These are phyloP conservation scores for Fusarium temperatum DNA, from an alignment of 2,329 filamentous ascomycete genomes.

Conservation along the genomic window DNA sequence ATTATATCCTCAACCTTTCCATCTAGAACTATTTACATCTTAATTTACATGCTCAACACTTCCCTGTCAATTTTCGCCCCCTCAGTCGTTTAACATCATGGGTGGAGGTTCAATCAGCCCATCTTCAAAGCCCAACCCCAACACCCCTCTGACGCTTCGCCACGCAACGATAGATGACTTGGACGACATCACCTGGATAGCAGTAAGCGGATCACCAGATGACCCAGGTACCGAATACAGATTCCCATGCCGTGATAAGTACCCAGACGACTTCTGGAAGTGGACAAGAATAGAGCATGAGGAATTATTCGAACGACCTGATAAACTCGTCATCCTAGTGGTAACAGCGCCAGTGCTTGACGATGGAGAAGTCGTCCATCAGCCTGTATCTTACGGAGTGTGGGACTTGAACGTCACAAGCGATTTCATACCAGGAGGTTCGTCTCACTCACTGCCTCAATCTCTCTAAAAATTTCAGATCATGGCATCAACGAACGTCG, in stretches of 20 bases:
- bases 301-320: neutral
- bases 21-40: neutral
- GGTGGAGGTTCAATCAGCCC: neutral
- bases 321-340: neutral
- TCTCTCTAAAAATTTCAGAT: neutral
- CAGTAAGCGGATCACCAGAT: neutral
- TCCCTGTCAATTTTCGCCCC: fast-evolving
- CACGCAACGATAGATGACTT: neutral
- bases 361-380: neutral
- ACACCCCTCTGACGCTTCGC: neutral
- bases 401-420: neutral
- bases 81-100: neutral
- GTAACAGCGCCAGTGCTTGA: neutral
- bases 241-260: neutral
- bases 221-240: neutral
- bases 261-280: neutral
- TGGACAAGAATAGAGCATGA: constrained; percentile 16
- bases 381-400: neutral
- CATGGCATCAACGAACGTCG: constrained; percentile 4
- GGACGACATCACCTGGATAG: neutral
- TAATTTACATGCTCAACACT: fast-evolving
- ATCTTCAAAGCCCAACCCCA: neutral
- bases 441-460: fast-evolving
- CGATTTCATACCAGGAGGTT: neutral
- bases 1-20: fast-evolving